These are phyloP conservation scores for Teratosphaeria gauchensis DNA, from an alignment of 2,329 filamentous ascomycete genomes.

Conservation along the genomic window DNA sequence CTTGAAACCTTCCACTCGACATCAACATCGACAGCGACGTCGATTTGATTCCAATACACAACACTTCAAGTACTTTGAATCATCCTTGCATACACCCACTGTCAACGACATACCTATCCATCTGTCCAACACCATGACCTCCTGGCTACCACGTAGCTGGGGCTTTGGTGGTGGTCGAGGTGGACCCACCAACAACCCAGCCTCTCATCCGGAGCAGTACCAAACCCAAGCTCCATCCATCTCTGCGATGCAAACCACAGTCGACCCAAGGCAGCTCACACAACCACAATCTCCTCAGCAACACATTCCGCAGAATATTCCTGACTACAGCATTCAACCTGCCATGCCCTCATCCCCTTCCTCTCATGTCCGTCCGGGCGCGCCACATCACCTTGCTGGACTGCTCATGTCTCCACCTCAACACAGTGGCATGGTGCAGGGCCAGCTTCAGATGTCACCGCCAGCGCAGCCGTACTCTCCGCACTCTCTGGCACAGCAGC, in stretches of 20 bases:
- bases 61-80: not conserved
- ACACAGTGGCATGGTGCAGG: not conserved
- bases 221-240: not conserved
- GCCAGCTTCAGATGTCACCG: not conserved
- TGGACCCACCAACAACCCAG: not conserved
- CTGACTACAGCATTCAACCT: slow-evolving; percentile 1
- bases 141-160: not conserved
- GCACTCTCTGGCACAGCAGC: not conserved
- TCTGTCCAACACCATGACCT: not conserved
- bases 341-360: not conserved
- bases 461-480: not conserved
- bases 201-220: not conserved
- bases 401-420: not conserved
- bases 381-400: not conserved
- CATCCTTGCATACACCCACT: not conserved
- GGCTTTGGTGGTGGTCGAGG: not conserved
- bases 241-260: not conserved
- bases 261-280: not conserved
- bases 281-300: not conserved
- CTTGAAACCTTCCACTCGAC: not conserved
- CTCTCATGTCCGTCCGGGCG: not conserved
- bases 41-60: not conserved
- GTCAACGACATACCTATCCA: not conserved
- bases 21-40: not conserved
- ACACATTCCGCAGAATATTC: not conserved